These are phyloP conservation scores for Phytophthora melonis DNA, from an alignment of 352 stramenopile genomes.

Conservation along the genomic window DNA sequence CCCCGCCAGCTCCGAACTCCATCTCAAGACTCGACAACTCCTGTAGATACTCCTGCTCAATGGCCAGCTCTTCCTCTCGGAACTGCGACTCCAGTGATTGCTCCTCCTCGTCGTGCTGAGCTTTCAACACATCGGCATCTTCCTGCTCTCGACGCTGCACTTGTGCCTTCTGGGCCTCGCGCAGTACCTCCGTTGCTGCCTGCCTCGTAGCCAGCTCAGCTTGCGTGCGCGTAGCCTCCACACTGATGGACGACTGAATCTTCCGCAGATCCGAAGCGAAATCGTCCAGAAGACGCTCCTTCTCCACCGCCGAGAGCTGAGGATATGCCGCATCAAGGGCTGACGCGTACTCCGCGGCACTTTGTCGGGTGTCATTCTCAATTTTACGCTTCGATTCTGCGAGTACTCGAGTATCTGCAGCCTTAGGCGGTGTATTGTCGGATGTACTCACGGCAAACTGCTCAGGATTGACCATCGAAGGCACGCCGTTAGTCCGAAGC, in stretches of 20 bases:
- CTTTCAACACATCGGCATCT: slow-evolving; percentile 28
- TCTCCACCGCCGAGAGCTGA: slow-evolving; percentile 54
- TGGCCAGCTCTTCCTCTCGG: slow-evolving; percentile 51
- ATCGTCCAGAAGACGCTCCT: slow-evolving; percentile 58
- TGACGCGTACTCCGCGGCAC: slow-evolving; percentile 52
- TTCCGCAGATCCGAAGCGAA: slow-evolving; percentile 59
- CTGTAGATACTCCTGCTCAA: slow-evolving; percentile 66
- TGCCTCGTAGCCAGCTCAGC: slow-evolving; percentile 52
- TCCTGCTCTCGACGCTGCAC: slow-evolving; percentile 39
- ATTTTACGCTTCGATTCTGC: slow-evolving; percentile 15
- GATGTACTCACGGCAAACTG: not conserved
- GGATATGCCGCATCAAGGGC: slow-evolving; percentile 54
- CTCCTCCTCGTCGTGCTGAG: slow-evolving; percentile 41
- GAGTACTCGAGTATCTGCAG: not conserved
- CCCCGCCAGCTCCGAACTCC: slow-evolving; percentile 47
- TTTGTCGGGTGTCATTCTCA: slow-evolving; percentile 31
- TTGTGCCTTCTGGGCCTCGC: slow-evolving; percentile 35
- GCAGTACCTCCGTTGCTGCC: slow-evolving; percentile 37
- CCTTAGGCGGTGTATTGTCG: not conserved
- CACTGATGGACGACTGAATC: slow-evolving; percentile 53
- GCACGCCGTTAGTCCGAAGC: slow-evolving; percentile 21
- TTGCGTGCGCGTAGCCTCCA: slow-evolving; percentile 60
- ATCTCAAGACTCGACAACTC: slow-evolving; percentile 58
- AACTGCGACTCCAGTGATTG: slow-evolving; percentile 53
- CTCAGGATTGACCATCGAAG: slow-evolving; percentile 6